Evolutionary conservation across 352 stramenopile genomes (phyloP).

Genomic region (Pythium apleroticum): DNA sequence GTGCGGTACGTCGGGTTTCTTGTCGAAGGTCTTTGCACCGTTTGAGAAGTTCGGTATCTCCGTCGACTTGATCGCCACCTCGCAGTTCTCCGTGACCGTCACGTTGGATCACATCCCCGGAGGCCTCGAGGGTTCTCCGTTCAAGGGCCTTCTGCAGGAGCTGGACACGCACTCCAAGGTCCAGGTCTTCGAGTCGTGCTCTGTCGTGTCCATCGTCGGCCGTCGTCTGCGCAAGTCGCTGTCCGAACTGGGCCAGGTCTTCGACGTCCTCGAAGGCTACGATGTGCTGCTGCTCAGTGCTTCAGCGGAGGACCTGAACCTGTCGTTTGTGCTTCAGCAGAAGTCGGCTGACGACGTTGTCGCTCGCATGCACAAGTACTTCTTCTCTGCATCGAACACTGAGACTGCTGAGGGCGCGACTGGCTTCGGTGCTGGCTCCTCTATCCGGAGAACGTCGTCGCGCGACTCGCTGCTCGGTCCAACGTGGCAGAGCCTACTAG

Average conservation of each 20-base stretch:
- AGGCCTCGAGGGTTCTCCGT: conserved; percentile 64
- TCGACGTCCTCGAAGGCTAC: conserved; percentile 82
- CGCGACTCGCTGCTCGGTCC: conserved; percentile 66
- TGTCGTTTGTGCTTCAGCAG: conserved; percentile 88
- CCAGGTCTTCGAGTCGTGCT: conserved; percentile 76
- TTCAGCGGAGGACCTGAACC: conserved; percentile 88
- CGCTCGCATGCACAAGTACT: conserved; percentile 75
- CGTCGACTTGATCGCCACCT: conserved; percentile 88
- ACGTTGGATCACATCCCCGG: conserved; percentile 88
- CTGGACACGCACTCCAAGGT: conserved; percentile 76
- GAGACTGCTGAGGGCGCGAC: background rate
- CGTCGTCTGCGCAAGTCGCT: conserved; percentile 78
- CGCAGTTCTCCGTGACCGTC: conserved; percentile 87
- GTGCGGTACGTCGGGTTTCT: conserved; percentile 80
- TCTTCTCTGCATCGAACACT: conserved; percentile 41
- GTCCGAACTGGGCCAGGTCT: conserved; percentile 79
- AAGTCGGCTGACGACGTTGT: conserved; percentile 77
- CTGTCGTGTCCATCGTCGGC: conserved; percentile 87
- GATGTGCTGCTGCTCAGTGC: conserved; percentile 85
- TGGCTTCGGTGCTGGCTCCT: background rate
- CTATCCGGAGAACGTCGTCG: conserved; percentile 66
- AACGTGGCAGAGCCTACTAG: conserved; percentile 64
- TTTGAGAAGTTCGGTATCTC: conserved; percentile 87
- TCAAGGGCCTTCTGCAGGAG: conserved; percentile 61
- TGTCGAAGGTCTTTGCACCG: conserved; percentile 85